These are phyloP conservation scores for Firmiana major DNA, from an alignment of 345 rosid species.

Conservation along the genomic window DNA sequence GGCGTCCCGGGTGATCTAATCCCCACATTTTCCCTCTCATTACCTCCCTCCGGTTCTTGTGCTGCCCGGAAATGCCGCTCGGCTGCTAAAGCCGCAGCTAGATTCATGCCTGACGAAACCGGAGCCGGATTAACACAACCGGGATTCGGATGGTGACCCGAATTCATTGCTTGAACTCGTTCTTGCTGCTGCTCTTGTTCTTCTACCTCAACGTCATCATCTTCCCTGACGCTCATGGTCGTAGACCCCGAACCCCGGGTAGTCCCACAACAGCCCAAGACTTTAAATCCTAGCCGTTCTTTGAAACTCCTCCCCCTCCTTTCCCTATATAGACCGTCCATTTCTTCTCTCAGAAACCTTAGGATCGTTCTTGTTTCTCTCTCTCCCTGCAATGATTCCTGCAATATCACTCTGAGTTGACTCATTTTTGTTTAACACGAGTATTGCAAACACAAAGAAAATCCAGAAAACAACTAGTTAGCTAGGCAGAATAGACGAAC, in stretches of 20 bases:
- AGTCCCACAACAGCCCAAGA: conserved; percentile 70
- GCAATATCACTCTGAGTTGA: conserved; percentile 41
- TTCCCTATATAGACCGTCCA: conserved; percentile 43
- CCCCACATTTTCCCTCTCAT: background rate
- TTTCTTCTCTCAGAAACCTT: conserved; percentile 45
- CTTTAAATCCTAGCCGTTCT: conserved; percentile 62
- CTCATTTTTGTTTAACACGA: conserved; percentile 36
- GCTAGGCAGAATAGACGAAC: background rate
- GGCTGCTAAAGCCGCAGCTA: conserved; percentile 84
- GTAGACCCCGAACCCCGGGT: conserved; percentile 47
- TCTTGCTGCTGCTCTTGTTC: background rate
- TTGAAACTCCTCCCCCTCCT: conserved; percentile 45
- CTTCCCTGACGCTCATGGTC: conserved; percentile 39
- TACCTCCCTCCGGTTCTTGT: conserved; percentile 24
- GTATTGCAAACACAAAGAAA: background rate
- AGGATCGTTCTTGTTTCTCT: conserved; percentile 43
- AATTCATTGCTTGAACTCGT: background rate
- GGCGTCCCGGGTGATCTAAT: conserved; percentile 38
- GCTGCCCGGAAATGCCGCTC: conserved; percentile 54
- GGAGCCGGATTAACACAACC: conserved; percentile 16
- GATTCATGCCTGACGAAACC: conserved; percentile 56
- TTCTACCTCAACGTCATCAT: conserved; percentile 21
- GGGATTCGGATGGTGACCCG: conserved; percentile 28
- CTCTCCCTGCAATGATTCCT: conserved; percentile 28
- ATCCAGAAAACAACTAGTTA: background rate